Percentiles rank a stretch among this genome's conserved stretches.
These are phyloP conservation scores for Fusarium tanahbumbuense DNA, from an alignment of 2,329 filamentous ascomycete genomes.

Conservation along the genomic window DNA sequence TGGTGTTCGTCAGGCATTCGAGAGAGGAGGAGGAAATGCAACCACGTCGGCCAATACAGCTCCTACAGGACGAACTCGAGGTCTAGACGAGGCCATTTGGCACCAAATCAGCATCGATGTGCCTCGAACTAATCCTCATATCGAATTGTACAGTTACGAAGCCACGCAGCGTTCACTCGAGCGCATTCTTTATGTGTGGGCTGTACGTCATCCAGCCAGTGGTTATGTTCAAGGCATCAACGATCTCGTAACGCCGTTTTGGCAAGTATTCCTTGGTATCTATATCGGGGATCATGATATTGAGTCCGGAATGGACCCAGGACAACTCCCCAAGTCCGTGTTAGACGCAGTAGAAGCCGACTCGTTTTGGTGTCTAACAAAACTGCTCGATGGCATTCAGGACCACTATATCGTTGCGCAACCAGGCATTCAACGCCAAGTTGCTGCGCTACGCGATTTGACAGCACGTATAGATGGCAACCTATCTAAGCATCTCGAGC, in stretches of 20 bases:
- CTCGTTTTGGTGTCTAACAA: slow-evolving; percentile 98
- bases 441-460: slow-evolving; percentile 86
- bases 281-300: slow-evolving; percentile 97
- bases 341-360: slow-evolving; percentile 97
- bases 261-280: slow-evolving; percentile 93
- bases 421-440: slow-evolving; percentile 94
- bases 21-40: slow-evolving; percentile 66
- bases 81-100: slow-evolving; percentile 97
- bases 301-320: slow-evolving; percentile 95
- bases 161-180: slow-evolving; percentile 95
- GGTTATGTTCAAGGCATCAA: slow-evolving; percentile 99
- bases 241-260: slow-evolving; percentile 96
- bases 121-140: slow-evolving; percentile 93
- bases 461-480: slow-evolving; percentile 88
- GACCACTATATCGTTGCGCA: slow-evolving; percentile 99
- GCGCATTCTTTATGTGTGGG: slow-evolving; percentile 96
- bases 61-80: slow-evolving; percentile 64
- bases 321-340: slow-evolving; percentile 88
- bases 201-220: slow-evolving; percentile 94
- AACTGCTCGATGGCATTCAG: slow-evolving; percentile 97
- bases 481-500: slow-evolving; percentile 88
- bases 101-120: slow-evolving; percentile 99
- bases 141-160: slow-evolving; percentile 94
- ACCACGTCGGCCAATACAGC: slow-evolving; percentile 58
- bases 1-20: slow-evolving; percentile 80